These are phyloP conservation scores for Oryza glumipatula DNA, from an alignment of 176 grass and related monocot species.

Conservation along the genomic window DNA sequence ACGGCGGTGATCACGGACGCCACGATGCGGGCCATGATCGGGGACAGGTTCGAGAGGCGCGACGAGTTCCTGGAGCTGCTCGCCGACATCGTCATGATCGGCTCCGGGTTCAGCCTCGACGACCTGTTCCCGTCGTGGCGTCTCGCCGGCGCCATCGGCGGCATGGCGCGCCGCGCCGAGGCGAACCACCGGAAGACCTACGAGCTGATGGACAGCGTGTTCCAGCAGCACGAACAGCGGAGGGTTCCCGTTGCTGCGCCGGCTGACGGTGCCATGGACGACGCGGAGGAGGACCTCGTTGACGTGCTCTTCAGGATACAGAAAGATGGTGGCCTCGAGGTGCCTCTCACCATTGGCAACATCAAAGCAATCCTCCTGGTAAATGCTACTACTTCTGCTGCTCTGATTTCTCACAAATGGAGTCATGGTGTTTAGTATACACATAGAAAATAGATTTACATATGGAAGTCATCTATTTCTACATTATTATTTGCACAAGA, in stretches of 20 bases:
- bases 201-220: conserved; percentile 13
- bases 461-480: no score
- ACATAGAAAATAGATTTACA: no score
- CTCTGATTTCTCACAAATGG: no score
- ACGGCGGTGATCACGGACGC: background rate
- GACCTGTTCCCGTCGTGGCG: conserved; percentile 41
- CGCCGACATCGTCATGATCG: background rate
- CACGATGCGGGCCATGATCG: no score
- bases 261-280: background rate
- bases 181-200: background rate
- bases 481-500: no score
- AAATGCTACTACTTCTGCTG: background rate
- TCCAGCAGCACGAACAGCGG: conserved; percentile 21
- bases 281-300: background rate
- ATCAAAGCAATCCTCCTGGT: background rate
- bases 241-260: background rate
- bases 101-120: background rate
- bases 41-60: no score
- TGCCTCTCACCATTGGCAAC: background rate
- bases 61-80: no score
- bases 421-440: no score
- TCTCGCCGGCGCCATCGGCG: background rate
- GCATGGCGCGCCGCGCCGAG: background rate
- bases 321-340: background rate
- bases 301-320: conserved; percentile 18